These are phyloP conservation scores for Venturia carpophila DNA, from an alignment of 2,329 filamentous ascomycete genomes.

Conservation along the genomic window DNA sequence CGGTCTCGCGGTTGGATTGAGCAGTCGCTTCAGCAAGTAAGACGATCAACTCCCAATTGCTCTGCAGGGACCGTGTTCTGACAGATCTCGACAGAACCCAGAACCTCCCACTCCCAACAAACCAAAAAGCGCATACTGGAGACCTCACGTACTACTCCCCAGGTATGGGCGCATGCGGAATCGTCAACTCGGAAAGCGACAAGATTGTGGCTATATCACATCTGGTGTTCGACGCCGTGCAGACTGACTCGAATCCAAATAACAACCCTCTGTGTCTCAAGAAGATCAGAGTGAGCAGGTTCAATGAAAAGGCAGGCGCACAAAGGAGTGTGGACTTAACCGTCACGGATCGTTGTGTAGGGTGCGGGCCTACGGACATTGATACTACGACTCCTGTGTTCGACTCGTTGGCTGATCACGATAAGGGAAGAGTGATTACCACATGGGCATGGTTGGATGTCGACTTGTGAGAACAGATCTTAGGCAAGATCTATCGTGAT, in stretches of 20 bases:
- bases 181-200: conserved; percentile 19
- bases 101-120: conserved; percentile 18
- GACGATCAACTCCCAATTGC: not conserved
- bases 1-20: conserved; percentile 18
- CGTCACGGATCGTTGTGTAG: conserved; percentile 18
- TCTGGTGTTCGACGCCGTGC: conserved; percentile 21
- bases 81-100: not conserved
- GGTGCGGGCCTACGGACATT: conserved; percentile 18
- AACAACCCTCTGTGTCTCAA: conserved; percentile 25
- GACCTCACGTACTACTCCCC: conserved; percentile 21
- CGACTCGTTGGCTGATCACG: conserved; percentile 16
- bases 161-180: conserved; percentile 20
- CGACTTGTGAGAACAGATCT: not conserved
- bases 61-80: not conserved
- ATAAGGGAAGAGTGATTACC: conserved; percentile 15
- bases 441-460: conserved; percentile 20
- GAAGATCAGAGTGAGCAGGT: conserved; percentile 19
- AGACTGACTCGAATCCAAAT: conserved; percentile 24
- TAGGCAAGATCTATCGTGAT: not conserved
- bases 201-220: conserved; percentile 24
- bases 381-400: conserved; percentile 18
- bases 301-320: conserved; percentile 13
- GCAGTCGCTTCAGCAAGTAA: conserved; percentile 10
- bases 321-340: conserved; percentile 19
- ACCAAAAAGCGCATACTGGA: conserved; percentile 16